phyloP scores from a whole-genome alignment of 495 filamentous ascomycete genomes.

The Hypoxylon subgilvum region DNA sequence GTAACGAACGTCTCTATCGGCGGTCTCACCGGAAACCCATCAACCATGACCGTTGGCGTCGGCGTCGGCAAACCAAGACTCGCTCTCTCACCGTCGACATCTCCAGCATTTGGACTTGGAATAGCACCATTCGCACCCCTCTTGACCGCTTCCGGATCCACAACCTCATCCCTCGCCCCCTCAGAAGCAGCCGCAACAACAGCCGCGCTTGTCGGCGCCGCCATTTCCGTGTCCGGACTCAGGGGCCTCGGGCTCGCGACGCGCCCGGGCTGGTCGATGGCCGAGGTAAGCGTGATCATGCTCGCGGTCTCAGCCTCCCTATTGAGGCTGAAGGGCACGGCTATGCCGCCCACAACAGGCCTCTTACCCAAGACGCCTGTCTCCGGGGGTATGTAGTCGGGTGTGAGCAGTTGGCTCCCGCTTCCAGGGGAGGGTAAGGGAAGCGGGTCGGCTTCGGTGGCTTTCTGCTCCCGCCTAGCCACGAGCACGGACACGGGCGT shows the following conservation, averaged over 20 bases:
- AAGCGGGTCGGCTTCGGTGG: slow-evolving; percentile 11
- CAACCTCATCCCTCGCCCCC: slow-evolving; percentile 19
- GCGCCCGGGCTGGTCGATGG: slow-evolving; percentile 34
- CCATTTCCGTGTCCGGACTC: slow-evolving; percentile 13
- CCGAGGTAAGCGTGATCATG: slow-evolving; percentile 58
- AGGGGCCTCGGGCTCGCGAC: slow-evolving; percentile 35
- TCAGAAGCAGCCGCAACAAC: slow-evolving; percentile 9
- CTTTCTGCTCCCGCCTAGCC: slow-evolving; percentile 37
- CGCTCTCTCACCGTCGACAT: too few relatives aligned
- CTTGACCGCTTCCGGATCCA: slow-evolving; percentile 12
- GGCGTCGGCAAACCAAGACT: too few relatives aligned
- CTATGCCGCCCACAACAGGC: slow-evolving; percentile 55
- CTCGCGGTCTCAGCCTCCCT: slow-evolving; percentile 58
- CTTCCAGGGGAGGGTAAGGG: slow-evolving; percentile 14
- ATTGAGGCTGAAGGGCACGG: slow-evolving; percentile 58
- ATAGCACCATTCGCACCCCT: too few relatives aligned
- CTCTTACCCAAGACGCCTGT: slow-evolving; percentile 55
- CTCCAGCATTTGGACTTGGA: too few relatives aligned
- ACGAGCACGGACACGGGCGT: slow-evolving; percentile 42
- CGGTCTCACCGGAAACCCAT: slow-evolving; percentile 20
- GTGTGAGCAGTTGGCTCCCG: slow-evolving; percentile 23
- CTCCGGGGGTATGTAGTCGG: slow-evolving; percentile 35
- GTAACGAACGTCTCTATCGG: slow-evolving; percentile 52
- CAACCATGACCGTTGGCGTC: slow-evolving; percentile 11
- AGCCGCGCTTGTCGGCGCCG: slow-evolving; percentile 14